Evolutionary conservation across 2,329 filamentous ascomycete genomes (phyloP), one percentile per base, ranked within the genome.

Genomic region (Diaporthe ampelina): DNA sequence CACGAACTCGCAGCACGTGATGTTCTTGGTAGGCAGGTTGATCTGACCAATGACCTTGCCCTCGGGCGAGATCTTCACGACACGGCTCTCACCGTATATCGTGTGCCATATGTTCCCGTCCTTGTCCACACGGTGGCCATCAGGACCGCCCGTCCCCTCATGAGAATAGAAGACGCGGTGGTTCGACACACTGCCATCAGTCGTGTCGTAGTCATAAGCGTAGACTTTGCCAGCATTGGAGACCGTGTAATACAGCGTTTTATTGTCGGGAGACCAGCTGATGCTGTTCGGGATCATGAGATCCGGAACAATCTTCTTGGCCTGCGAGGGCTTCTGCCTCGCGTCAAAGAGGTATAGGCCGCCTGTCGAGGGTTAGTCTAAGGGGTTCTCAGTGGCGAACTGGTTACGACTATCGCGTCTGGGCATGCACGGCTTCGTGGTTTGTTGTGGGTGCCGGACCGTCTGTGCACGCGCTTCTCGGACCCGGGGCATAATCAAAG

Each of bases 61-160:
- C 68, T 88, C 83, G 6, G 91, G 90, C 63, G 89, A 91, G 79
- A 98, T 92, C 81, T 93, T 91, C 77, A 97, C 85, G 32, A 98
- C 94, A 75, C 91, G 90, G 74, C 90, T 87, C 76, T 93, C 94
- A 71, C 95, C 95, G 81, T 94, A 97, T n/a, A 97, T 87, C 10
- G 94, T 94, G 76, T 94, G 92, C 95, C 96, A 98, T 79, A 98
- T 88, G 84, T 93, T 93, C n/a, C 95, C 95, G 72, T 97, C 91
- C 57, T 88, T 89, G 80, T 98, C 95, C 79, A 97, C 90, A 76
- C 93, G 92, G 84, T 96, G 95, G 2, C 95, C 95, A 83, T 98
- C 95, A 0, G 95, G 95, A 76, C 91, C 90, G 63, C 92, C 92
- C 35, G 88, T 82, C 1, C 89, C 89, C 5, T 89, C 87, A 80